These are phyloP conservation scores for Terana coerulea DNA, from an alignment of 768 basidiomycete species.

Conservation along the genomic window DNA sequence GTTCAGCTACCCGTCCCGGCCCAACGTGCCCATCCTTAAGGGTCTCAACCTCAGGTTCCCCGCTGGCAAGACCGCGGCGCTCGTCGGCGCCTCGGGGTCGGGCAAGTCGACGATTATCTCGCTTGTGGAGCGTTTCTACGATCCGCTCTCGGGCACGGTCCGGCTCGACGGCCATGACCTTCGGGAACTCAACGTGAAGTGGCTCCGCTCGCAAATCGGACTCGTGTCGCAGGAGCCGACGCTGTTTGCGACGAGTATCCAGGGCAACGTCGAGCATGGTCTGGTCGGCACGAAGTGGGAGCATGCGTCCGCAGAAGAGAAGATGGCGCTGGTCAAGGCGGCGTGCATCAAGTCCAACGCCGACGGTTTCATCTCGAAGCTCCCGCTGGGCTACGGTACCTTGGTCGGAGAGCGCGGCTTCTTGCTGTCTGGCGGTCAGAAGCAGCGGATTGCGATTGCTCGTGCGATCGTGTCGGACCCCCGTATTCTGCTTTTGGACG, in stretches of 20 bases:
- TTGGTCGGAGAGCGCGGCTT: conserved; percentile 50
- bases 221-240: conserved; percentile 49
- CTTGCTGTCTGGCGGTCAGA: conserved; percentile 47
- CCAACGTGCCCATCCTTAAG: conserved; percentile 74
- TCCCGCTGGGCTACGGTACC: conserved; percentile 48
- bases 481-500: conserved; percentile 44
- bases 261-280: conserved; percentile 45
- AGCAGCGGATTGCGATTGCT: conserved; percentile 51
- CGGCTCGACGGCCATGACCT: conserved; percentile 43
- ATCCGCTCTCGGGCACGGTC: conserved; percentile 40
- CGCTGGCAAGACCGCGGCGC: conserved; percentile 40
- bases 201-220: conserved; percentile 48
- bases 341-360: conserved; percentile 50
- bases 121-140: conserved; percentile 52
- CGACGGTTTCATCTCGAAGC: conserved; percentile 42
- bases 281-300: conserved; percentile 41
- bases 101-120: conserved; percentile 39
- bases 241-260: conserved; percentile 44
- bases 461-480: conserved; percentile 48
- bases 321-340: conserved; percentile 40
- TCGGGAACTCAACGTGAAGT: conserved; percentile 41
- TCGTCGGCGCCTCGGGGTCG: conserved; percentile 38
- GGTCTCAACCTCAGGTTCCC: conserved; percentile 62
- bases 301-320: conserved; percentile 36
- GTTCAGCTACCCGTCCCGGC: conserved; percentile 88